phyloP scores from a whole-genome alignment of 2,329 filamentous ascomycete genomes.

The Fusarium decemcellulare region DNA sequence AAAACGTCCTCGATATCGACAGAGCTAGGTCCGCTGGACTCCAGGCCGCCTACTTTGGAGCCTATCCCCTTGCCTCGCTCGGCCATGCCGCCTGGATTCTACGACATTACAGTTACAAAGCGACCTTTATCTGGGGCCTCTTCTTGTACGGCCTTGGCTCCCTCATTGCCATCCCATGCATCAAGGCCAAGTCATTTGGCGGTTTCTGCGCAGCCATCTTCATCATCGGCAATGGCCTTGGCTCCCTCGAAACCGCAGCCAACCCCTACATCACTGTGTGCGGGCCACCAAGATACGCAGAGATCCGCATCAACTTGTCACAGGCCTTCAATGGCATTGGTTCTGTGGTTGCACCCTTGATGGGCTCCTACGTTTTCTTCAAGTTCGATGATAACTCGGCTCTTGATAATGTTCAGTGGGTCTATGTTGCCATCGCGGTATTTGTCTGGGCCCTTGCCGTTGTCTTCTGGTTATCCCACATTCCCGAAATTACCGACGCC shows the following conservation, averaged over 20 bases:
- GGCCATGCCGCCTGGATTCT: constrained; percentile 76
- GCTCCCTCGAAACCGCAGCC: constrained; percentile 82
- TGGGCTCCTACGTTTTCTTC: constrained; percentile 83
- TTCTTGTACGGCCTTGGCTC: constrained; percentile 75
- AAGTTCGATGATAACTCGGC: constrained; percentile 69
- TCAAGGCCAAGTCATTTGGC: constrained; percentile 75
- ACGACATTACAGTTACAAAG: constrained; percentile 75
- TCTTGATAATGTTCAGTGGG: constrained; percentile 80
- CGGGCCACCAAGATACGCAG: constrained; percentile 77
- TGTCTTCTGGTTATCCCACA: constrained; percentile 76
- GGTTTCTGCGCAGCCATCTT: constrained; percentile 83
- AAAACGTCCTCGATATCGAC: constrained; percentile 59
- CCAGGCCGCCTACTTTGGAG: constrained; percentile 70
- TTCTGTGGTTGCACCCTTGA: constrained; percentile 78
- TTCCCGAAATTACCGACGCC: constrained; percentile 77
- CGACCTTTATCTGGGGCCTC: constrained; percentile 78
- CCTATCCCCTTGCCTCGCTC: constrained; percentile 79
- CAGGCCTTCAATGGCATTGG: constrained; percentile 85
- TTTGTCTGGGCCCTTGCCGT: constrained; percentile 78
- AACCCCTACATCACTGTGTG: constrained; percentile 79
- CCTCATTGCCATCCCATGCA: constrained; percentile 68
- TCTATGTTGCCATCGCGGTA: constrained; percentile 79
- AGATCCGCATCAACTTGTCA: constrained; percentile 81
- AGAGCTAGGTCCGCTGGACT: constrained; percentile 62
- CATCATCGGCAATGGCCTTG: constrained; percentile 80